phyloP scores from a whole-genome alignment of 1,284 basidiomycete species.

The Coniferiporia weirii region DNA sequence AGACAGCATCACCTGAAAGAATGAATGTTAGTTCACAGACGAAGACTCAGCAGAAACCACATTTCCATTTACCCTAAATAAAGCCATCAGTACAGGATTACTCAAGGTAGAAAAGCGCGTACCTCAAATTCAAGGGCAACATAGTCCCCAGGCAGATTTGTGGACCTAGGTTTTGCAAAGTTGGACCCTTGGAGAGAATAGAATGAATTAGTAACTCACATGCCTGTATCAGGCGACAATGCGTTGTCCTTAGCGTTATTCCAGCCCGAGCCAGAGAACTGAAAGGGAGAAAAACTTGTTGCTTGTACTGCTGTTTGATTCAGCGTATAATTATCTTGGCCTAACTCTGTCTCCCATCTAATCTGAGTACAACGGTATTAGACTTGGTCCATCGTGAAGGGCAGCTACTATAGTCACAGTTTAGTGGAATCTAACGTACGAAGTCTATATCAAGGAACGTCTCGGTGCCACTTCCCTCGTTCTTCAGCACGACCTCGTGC shows the following conservation, averaged over 20 bases:
- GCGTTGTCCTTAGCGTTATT: neutral
- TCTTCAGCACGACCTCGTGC: slow-evolving; percentile 17
- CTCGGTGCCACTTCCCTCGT: slow-evolving; percentile 1
- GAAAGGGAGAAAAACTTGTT: neutral
- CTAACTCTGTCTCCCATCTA: slow-evolving; percentile 11
- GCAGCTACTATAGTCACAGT: neutral
- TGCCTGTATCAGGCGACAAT: no score
- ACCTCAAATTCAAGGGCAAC: slow-evolving; percentile 12
- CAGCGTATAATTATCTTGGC: neutral
- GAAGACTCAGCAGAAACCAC: slow-evolving; percentile 20
- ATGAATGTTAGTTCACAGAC: neutral
- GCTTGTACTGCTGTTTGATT: neutral
- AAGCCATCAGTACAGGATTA: neutral
- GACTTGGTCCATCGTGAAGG: slow-evolving; percentile 14
- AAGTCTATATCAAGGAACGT: slow-evolving; percentile 23
- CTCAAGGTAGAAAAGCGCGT: neutral
- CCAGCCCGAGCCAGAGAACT: slow-evolving; percentile 11
- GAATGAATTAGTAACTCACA: slow-evolving; percentile 8
- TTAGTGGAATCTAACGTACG: slow-evolving; percentile 12
- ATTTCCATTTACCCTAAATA: slow-evolving; percentile 16
- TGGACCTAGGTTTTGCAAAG: slow-evolving; percentile 4
- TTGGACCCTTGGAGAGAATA: neutral
- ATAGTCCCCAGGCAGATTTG: slow-evolving; percentile 6
- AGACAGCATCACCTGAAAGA: slow-evolving; percentile 32
- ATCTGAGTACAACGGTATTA: slow-evolving; percentile 13